Evolutionary conservation across 345 rosid genomes (phyloP), one percentile per base, ranked within the genome.

Genomic region (Gossypium mustelinum): DNA sequence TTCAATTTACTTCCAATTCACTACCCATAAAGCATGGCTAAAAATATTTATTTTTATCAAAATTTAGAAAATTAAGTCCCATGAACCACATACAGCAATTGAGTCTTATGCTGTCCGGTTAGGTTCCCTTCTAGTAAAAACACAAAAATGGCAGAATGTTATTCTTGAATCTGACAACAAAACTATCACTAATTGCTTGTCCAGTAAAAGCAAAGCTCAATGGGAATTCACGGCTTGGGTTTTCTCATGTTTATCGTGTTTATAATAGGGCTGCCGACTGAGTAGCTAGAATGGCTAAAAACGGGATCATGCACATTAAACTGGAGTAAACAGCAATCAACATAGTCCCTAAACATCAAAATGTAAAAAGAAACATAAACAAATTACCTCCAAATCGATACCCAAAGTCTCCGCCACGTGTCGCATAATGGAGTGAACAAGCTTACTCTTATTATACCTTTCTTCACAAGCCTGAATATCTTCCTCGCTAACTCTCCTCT

Each of bases 371-470:
- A 47, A 11, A 48, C 20, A 10, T 11, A 34, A 41, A 12, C 47
- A 43, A 52, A 63, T 67, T 78, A 93, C 99, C 99, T 95, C 99
- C 74, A 95, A 89, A 86, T 91, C 98, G 52, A 93, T 78, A 2
- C 85, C 82, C 63, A 93, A 39, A 20, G 99, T 95, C 89, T 93
- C 98, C 2, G 97, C 98, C 1, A 95, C 99, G 68, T 95, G 99
- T 4, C 98, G 92, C 97, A 95, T 93, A 76, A 95, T 95, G 70
- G 97, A 95, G 80, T 95, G 99, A 1, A 95, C 99, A 41, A 95
- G 98, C 87, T 95, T 95, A 84, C 99, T 95, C 92, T 95, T 95
- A 75, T 93, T 95, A 77, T 90, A 93, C 86, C 97, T 86, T 87
- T 95, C 99, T 78, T 95, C 99, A 71, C 99, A 93, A 56, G 93